Evolutionary conservation across 2,329 filamentous ascomycete genomes (phyloP).

Genomic region (Sporothrix phasma): DNA sequence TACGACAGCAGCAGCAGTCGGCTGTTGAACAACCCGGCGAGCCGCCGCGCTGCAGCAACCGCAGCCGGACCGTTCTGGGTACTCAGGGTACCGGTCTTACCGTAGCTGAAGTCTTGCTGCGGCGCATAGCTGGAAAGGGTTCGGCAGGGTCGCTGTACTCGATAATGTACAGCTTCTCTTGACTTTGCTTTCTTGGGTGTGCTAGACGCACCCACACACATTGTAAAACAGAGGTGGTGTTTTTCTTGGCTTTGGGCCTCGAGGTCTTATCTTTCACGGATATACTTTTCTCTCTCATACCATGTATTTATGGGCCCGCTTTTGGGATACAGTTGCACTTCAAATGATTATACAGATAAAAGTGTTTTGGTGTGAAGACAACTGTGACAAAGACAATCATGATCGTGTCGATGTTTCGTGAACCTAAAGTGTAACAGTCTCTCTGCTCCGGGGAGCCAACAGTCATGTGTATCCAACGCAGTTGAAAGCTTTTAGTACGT

Average conservation of each 20-base stretch:
- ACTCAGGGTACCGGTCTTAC: slow-evolving; percentile 25
- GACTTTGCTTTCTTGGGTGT: neutral
- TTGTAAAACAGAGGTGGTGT: neutral
- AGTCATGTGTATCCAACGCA: neutral
- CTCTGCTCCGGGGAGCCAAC: no score
- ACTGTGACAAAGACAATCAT: neutral
- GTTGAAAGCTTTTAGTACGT: neutral
- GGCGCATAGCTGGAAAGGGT: no score
- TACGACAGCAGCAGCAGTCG: slow-evolving; percentile 3
- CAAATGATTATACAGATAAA: neutral
- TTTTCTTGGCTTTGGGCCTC: neutral
- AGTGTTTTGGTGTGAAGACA: neutral
- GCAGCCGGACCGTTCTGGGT: slow-evolving; percentile 15
- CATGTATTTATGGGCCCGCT: neutral
- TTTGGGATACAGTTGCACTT: neutral
- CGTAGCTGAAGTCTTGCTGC: neutral
- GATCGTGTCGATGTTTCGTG: neutral
- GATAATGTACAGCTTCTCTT: neutral
- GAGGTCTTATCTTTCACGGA: neutral
- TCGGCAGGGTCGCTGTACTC: no score
- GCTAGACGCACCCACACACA: slow-evolving; percentile 6
- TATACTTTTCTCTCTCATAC: neutral
- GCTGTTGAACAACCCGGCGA: slow-evolving; percentile 2
- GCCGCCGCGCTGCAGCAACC: slow-evolving; percentile 15
- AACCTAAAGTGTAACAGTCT: no score